These are phyloP conservation scores for Tuber aestivum DNA, from an alignment of 495 filamentous ascomycete genomes.

Conservation along the genomic window DNA sequence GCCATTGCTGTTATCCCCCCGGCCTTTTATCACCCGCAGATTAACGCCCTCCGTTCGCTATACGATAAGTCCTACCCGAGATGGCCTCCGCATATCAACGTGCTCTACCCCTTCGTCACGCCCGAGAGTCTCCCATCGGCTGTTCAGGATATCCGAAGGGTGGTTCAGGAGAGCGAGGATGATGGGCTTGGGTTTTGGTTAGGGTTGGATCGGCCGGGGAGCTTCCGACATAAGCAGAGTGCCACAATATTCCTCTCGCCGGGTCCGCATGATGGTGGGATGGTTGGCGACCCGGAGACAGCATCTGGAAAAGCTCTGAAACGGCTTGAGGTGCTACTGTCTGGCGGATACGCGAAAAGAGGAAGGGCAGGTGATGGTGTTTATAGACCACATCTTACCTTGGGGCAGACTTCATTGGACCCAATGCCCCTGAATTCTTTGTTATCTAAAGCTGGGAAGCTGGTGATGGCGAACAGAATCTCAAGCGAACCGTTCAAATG, in stretches of 20 bases:
- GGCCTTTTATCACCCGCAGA: constrained; percentile 24
- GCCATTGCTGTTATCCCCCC: constrained; percentile 34
- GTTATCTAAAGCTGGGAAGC: constrained; percentile 46
- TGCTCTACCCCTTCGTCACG: constrained; percentile 56
- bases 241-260: constrained; percentile 48
- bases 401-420: constrained; percentile 50
- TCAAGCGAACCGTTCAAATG: constrained; percentile 41
- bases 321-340: constrained; percentile 25
- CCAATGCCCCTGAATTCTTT: constrained; percentile 45
- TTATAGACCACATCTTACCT: constrained; percentile 49
- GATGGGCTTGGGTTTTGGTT: constrained; percentile 34
- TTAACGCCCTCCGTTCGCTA: constrained; percentile 50
- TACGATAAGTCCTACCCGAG: constrained; percentile 54
- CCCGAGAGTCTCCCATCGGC: constrained; percentile 41
- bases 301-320: constrained; percentile 18
- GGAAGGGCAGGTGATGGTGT: constrained; percentile 21
- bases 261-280: constrained; percentile 29
- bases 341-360: constrained; percentile 32
- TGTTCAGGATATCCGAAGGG: constrained; percentile 32
- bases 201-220: constrained; percentile 42
- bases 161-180: constrained; percentile 5
- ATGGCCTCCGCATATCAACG: constrained; percentile 59
- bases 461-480: constrained; percentile 33
- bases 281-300: constrained; percentile 20
- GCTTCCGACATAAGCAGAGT: constrained; percentile 46